Conservation (phyloP, 345 rosid genomes). For the Eucalyptus polyanthemos region DNA sequence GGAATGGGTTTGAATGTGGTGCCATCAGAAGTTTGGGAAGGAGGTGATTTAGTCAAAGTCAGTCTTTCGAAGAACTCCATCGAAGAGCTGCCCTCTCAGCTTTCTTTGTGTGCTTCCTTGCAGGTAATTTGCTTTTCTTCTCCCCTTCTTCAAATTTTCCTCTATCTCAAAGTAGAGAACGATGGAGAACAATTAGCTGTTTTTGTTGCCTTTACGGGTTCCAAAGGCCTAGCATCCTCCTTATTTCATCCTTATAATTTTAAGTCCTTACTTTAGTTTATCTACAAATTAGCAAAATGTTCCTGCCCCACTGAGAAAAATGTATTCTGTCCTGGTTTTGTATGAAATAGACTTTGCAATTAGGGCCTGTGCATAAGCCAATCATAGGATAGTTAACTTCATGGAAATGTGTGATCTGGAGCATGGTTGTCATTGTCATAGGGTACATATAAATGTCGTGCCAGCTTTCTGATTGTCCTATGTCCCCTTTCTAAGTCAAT, state of each 20-base stretch:
- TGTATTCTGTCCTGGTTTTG: neutral
- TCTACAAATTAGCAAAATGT: neutral
- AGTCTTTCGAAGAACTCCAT: constrained; percentile 81
- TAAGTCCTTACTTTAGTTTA: neutral
- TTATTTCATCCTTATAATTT: neutral
- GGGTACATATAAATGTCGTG: neutral
- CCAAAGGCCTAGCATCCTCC: neutral
- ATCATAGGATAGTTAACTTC: neutral
- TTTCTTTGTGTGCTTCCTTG: constrained; percentile 57
- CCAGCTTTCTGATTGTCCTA: neutral
- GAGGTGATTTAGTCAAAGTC: constrained; percentile 56
- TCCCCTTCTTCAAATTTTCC: neutral
- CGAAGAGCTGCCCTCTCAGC: constrained; percentile 61
- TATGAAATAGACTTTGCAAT: neutral
- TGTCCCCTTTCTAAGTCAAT: neutral
- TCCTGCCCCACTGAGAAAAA: neutral
- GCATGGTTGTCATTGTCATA: neutral
- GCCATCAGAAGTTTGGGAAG: constrained; percentile 84
- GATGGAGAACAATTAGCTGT: neutral
- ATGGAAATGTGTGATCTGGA: neutral
- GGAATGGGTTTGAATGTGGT: constrained; percentile 56
- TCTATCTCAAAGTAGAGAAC: neutral
- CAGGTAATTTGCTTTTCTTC: constrained; percentile 23
- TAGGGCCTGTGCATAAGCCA: neutral
- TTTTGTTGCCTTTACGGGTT: neutral